Percentiles rank a stretch among this genome's conserved stretches.
phyloP scores from a whole-genome alignment of 1,284 basidiomycete species.

The Cystobasidiaceae sp. region DNA sequence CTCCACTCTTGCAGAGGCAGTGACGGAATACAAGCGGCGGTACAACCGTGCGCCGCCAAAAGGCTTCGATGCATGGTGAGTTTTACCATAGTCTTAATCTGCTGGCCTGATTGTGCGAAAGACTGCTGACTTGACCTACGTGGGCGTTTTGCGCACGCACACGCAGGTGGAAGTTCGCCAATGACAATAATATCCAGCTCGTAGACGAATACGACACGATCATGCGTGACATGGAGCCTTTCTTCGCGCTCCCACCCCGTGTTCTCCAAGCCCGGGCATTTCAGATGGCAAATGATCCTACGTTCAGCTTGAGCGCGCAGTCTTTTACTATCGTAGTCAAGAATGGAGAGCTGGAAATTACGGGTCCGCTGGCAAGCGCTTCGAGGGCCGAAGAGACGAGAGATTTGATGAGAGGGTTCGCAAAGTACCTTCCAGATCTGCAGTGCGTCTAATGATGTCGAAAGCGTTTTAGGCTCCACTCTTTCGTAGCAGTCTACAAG shows the following conservation, averaged over 20 bases:
- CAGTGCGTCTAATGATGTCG: no score
- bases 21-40: slow-evolving; percentile 42
- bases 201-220: slow-evolving; percentile 46
- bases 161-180: slow-evolving; percentile 42
- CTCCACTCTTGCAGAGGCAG: slow-evolving; percentile 36
- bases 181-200: slow-evolving; percentile 41
- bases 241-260: slow-evolving; percentile 40
- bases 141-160: no score
- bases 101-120: no score
- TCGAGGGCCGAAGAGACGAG: slow-evolving; percentile 7
- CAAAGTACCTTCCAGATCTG: slow-evolving; percentile 28
- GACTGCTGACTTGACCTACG: no score
- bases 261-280: slow-evolving; percentile 36
- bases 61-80: slow-evolving; percentile 44
- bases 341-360: slow-evolving; percentile 24
- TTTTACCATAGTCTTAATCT: neutral
- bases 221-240: slow-evolving; percentile 41
- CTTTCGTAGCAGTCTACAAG: no score
- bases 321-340: slow-evolving; percentile 40
- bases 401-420: slow-evolving; percentile 6
- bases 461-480: no score
- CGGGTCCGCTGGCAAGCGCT: slow-evolving; percentile 31
- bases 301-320: no score
- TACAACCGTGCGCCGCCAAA: slow-evolving; percentile 41
- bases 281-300: slow-evolving; percentile 27